phyloP scores from a whole-genome alignment of 148 eudicot species.

The Rhododendron williamsianum region DNA sequence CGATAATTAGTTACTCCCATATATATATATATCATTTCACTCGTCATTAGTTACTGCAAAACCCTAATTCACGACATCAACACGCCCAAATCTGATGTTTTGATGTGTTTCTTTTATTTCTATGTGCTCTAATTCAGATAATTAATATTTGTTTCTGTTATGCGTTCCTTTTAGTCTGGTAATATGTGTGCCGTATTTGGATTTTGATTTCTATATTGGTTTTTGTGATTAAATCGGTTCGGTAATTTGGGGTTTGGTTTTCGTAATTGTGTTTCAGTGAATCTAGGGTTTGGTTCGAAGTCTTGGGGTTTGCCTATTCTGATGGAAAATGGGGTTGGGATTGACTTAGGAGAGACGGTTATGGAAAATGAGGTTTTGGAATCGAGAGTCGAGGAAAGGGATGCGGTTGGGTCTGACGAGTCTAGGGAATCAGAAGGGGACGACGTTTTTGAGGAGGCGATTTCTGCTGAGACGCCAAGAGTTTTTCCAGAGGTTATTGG shows the following conservation, averaged over 20 bases:
- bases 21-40: neutral
- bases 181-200: neutral
- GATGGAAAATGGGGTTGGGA: constrained; percentile 67
- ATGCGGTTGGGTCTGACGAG: constrained; percentile 24
- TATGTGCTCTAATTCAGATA: neutral
- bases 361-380: constrained; percentile 28
- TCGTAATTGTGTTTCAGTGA: constrained; percentile 9
- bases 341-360: constrained; percentile 24
- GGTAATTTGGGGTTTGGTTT: neutral
- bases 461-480: constrained; percentile 22
- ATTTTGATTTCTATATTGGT: neutral
- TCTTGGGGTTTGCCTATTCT: constrained; percentile 8
- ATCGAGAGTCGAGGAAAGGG: constrained; percentile 25
- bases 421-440: constrained; percentile 44
- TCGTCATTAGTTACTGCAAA: neutral
- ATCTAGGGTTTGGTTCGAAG: constrained; percentile 23
- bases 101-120: neutral
- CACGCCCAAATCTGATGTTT: neutral
- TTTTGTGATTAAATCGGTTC: neutral
- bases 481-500: constrained; percentile 24
- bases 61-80: constrained; percentile 1
- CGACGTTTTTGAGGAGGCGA: constrained; percentile 64
- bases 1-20: too few relatives aligned
- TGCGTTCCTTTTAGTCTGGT: neutral
- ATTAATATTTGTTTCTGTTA: neutral